phyloP scores from a whole-genome alignment of 345 rosid genomes.

The Camelina hispida region DNA sequence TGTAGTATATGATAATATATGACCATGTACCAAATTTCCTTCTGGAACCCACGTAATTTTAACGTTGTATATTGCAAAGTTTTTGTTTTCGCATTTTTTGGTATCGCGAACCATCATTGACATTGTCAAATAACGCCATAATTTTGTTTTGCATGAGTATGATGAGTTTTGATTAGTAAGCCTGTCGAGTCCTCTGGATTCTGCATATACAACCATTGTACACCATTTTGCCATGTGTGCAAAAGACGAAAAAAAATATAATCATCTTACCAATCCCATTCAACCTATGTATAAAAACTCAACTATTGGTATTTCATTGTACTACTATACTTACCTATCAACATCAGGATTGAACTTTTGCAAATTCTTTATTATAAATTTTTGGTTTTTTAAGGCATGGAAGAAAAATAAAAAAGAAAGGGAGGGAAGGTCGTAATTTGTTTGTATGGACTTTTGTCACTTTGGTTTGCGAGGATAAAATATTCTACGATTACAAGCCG shows the following conservation, averaged over 20 bases:
- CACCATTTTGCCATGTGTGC: conserved; percentile 2
- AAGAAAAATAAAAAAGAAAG: too few species aligned
- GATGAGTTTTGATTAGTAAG: not conserved
- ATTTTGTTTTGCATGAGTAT: not conserved
- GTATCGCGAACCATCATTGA: not conserved
- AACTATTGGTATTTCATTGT: conserved; percentile 3
- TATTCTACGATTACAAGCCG: conserved; percentile 38
- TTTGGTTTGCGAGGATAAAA: conserved; percentile 1
- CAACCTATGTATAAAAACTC: not conserved
- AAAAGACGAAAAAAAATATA: not conserved
- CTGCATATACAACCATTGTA: not conserved
- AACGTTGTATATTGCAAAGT: not conserved
- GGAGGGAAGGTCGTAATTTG: conserved; percentile 19
- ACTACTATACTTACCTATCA: not conserved
- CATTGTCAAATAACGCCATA: not conserved
- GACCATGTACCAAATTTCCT: conserved; percentile 15
- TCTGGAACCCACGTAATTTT: not conserved
- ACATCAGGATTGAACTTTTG: conserved; percentile 3
- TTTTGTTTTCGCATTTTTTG: not conserved
- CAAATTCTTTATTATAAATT: not conserved
- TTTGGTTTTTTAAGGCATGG: not conserved
- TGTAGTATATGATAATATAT: not conserved
- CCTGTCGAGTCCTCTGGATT: not conserved
- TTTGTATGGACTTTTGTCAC: conserved; percentile 42
- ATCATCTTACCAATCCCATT: not conserved